Base-by-base conservation (phyloP, 1,284 basidiomycete genomes). In the Austroboletus olivaceoglutinosus region DNA sequence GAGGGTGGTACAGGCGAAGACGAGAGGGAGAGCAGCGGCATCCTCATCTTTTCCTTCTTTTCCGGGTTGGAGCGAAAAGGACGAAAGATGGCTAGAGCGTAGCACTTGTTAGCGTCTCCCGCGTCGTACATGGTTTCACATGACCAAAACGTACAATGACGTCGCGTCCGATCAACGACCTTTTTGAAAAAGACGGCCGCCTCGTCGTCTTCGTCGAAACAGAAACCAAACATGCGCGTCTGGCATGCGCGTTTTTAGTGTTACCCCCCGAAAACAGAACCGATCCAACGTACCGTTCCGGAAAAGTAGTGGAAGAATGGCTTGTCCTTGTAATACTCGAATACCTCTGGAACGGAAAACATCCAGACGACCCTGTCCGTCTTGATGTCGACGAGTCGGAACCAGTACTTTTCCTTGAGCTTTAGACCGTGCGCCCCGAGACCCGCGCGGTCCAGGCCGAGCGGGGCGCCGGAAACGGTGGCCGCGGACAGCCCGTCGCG, bases 301-400 rank as follows among this genome's bases (percentile, higher is more conserved):
- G 83, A 81, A 69, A 95, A 95, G 29, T 85, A 80, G 70, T 97
- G 93, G 73, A 97, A 97, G 75, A 95, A 97, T 2, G 92, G 89
- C 56, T 89, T 85, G 69, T 97, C 93, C 60, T 89, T 80, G 59
- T 85, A 83, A 70, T 95, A 98, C 50, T 85, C 78, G 61, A 94
- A 85, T 54, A 81, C 78, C 41, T 83, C 80, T 6, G 90, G 91
- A 40, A 97, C 76, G 60, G 87, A 86, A 69, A 96, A 93, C 68
- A 89, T 82, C 94, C 94, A 98, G 16, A 92, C 81, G 34, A 91
- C 82, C 58, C 89, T 89, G 31, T 85, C 78, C 3, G 82, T 82
- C 29, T 80, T 79, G 65, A 78, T 72, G 53, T 93, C 81, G 54
- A 92, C 79, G 38, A 96, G 82, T 25, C 91, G 78, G 67, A 91